Percentiles rank a stretch among this genome's conserved stretches.
These are phyloP conservation scores for Yamadazyma sp. DNA, from an alignment of 805 yeast species.

Conservation along the genomic window DNA sequence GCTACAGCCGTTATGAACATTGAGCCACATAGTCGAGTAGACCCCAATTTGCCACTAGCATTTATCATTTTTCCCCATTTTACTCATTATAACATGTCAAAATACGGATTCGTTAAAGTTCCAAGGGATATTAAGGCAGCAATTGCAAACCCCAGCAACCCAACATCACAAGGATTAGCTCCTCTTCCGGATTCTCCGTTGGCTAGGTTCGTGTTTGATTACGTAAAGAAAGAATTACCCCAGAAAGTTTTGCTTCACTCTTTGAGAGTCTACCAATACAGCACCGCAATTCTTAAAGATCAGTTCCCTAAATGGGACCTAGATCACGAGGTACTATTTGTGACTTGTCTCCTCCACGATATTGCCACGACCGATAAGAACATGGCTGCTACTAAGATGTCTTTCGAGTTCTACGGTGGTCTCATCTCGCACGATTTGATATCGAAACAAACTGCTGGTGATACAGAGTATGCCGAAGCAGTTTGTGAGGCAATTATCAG, in stretches of 20 bases:
- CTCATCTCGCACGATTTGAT: conserved; percentile 26
- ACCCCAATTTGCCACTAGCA: too few relatives aligned
- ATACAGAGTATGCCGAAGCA: conserved; percentile 33
- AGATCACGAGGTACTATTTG: conserved; percentile 27
- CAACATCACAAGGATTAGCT: conserved; percentile 22
- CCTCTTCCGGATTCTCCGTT: conserved; percentile 22
- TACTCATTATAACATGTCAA: too few relatives aligned
- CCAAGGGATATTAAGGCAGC: conserved; percentile 27
- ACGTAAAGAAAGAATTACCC: conserved; percentile 24
- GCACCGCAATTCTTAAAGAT: conserved; percentile 29
- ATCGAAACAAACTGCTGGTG: conserved; percentile 20
- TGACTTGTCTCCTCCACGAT: conserved; percentile 34
- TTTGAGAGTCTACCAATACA: conserved; percentile 30
- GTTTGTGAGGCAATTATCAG: conserved; percentile 35
- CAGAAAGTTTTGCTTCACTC: conserved; percentile 28
- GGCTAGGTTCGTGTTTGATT: conserved; percentile 20
- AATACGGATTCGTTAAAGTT: conserved; percentile 31
- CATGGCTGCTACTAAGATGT: conserved; percentile 32
- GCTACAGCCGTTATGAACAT: too few relatives aligned
- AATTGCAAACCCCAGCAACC: conserved; percentile 22
- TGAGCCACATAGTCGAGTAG: too few relatives aligned
- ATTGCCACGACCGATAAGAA: conserved; percentile 34
- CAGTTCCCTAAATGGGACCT: conserved; percentile 34
- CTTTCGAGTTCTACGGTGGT: conserved; percentile 37
- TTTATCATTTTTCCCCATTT: too few relatives aligned